These are phyloP conservation scores for Platanthera zijinensis DNA, from an alignment of 106 monocot genomes.

Conservation along the genomic window DNA sequence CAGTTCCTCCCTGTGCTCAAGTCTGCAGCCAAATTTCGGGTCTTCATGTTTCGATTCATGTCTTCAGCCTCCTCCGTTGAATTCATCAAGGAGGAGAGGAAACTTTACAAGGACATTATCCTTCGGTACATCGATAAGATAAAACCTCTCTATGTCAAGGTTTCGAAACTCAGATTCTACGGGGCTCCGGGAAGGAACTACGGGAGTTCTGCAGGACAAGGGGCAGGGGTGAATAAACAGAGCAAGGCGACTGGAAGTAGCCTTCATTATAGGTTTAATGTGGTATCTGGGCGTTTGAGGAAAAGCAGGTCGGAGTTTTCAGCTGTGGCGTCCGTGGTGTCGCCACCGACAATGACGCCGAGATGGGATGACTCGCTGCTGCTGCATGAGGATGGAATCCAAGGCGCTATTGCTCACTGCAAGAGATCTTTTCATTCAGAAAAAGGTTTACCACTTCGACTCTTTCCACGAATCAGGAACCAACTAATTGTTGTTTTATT, in stretches of 20 bases:
- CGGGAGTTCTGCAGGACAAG: background rate
- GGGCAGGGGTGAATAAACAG: background rate
- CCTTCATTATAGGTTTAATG: slow-evolving; percentile 8
- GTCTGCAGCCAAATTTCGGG: slow-evolving; percentile 1
- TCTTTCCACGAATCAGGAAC: background rate
- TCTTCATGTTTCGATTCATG: slow-evolving; percentile 1
- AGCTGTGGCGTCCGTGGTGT: slow-evolving; percentile 5
- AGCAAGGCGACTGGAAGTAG: background rate
- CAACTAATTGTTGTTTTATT: background rate
- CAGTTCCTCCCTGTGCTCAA: background rate
- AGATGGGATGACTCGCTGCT: slow-evolving; percentile 11
- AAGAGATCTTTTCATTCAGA: slow-evolving; percentile 20
- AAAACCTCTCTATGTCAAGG: slow-evolving; percentile 33
- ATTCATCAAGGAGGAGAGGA: background rate
- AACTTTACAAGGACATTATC: slow-evolving; percentile 17
- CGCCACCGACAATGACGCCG: background rate
- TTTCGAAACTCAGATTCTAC: slow-evolving; percentile 19
- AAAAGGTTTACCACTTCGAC: background rate
- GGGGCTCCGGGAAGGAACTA: background rate
- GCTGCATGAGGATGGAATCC: slow-evolving; percentile 26
- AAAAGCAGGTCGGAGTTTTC: slow-evolving; percentile 21
- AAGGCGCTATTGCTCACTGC: slow-evolving; percentile 28
- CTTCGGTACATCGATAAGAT: slow-evolving; percentile 45
- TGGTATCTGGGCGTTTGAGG: slow-evolving; percentile 7
- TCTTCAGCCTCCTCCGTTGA: background rate